phyloP scores from a whole-genome alignment of 2,329 filamentous ascomycete species.

The Fusarium nanum region DNA sequence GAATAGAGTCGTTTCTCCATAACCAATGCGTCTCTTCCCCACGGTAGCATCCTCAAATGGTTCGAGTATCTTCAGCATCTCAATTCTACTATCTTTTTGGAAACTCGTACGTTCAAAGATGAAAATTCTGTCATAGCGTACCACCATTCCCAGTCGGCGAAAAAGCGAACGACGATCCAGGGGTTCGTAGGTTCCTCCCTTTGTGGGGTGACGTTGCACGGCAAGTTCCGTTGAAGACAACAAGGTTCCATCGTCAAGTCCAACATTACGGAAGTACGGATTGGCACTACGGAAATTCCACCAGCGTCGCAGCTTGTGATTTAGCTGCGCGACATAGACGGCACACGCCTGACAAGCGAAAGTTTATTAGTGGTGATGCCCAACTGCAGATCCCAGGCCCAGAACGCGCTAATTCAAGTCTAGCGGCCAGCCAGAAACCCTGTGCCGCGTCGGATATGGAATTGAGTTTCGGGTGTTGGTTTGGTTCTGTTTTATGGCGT shows the following conservation, averaged over 20 bases:
- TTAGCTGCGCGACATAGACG: not conserved
- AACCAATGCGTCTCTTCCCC: not conserved
- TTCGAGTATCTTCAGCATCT: not conserved
- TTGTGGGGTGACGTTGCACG: not conserved
- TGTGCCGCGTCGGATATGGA: not conserved
- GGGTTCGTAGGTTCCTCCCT: not conserved
- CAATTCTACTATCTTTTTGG: not conserved
- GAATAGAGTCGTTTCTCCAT: not conserved
- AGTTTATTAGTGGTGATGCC: not conserved
- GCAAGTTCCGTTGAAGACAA: not conserved
- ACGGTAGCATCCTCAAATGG: not conserved
- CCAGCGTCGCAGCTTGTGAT: too few species aligned
- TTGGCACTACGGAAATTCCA: too few species aligned
- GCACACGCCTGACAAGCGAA: not conserved
- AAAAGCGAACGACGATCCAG: not conserved
- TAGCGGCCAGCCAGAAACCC: not conserved
- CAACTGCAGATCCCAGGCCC: not conserved
- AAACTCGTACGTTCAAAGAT: not conserved
- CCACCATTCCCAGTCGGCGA: not conserved
- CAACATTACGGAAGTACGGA: too few species aligned
- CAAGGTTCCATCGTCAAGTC: too few species aligned
- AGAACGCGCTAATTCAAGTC: not conserved
- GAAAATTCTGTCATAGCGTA: not conserved
- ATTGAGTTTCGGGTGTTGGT: not conserved
- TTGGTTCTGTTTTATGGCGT: not conserved